phyloP scores from a whole-genome alignment of 75 land plant species.

The Larix kaempferi region DNA sequence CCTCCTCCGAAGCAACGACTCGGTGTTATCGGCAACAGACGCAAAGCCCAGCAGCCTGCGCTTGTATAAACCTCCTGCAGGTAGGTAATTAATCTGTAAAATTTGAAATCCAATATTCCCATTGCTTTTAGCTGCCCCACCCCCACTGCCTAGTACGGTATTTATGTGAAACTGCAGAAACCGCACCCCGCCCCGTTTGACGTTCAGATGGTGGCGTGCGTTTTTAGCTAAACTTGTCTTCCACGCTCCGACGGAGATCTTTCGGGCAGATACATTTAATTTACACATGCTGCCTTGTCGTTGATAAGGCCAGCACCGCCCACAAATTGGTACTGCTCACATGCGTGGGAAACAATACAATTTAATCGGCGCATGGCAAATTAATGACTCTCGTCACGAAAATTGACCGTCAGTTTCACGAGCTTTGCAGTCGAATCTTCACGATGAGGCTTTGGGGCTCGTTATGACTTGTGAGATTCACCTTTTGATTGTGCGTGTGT shows the following conservation, averaged over 20 bases:
- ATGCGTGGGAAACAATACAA: background rate
- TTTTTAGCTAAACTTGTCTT: background rate
- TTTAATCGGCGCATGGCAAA: background rate
- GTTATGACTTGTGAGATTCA: too few species aligned
- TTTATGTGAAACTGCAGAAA: background rate
- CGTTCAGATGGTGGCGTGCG: background rate
- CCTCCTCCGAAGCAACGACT: background rate
- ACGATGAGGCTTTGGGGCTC: too few species aligned
- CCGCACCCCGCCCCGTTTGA: background rate
- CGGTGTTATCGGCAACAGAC: background rate
- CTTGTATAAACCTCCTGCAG: background rate
- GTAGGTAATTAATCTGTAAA: too few species aligned
- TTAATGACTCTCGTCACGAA: slow-evolving; percentile 4
- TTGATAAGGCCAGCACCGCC: background rate
- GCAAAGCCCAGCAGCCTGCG: background rate
- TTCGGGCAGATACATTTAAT: background rate
- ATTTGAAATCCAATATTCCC: too few species aligned
- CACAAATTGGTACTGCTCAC: background rate
- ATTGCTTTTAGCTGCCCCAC: too few species aligned
- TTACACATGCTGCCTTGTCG: background rate
- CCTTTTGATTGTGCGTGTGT: too few species aligned
- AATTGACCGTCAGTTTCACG: background rate
- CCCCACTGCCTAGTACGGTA: too few species aligned
- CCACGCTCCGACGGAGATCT: background rate
- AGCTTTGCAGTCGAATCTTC: background rate